Evolutionary conservation across 2,329 filamentous ascomycete species (phyloP).

Genomic region (Aspergillus ibericus): DNA sequence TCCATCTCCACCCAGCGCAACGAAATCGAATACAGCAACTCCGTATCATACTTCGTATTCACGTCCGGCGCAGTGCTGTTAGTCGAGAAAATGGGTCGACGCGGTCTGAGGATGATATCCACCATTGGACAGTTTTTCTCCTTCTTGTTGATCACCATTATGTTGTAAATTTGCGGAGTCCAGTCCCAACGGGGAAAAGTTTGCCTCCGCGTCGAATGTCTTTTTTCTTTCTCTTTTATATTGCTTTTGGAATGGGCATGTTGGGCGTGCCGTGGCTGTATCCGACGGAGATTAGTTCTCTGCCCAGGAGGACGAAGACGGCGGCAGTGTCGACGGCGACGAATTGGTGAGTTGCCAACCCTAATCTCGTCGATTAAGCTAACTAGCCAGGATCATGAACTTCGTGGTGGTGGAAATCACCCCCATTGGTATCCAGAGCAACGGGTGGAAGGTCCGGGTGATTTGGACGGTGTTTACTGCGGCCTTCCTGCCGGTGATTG

Average conservation of each 20-base stretch:
- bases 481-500: conserved; percentile 50
- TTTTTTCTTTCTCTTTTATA: conserved; percentile 56
- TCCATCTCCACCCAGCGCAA: conserved; percentile 46
- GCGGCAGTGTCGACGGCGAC: conserved; percentile 50
- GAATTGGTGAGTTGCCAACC: conserved; percentile 45
- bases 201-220: conserved; percentile 40
- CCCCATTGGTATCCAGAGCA: conserved; percentile 44
- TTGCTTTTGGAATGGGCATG: conserved; percentile 52
- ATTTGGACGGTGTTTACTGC: conserved; percentile 49
- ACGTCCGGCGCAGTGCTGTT: conserved; percentile 48
- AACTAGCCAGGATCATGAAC: conserved; percentile 21
- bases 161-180: conserved; percentile 44
- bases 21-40: conserved; percentile 53
- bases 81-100: conserved; percentile 54
- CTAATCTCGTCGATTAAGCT: conserved; percentile 11
- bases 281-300: conserved; percentile 48
- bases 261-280: conserved; percentile 42
- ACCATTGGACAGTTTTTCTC: conserved; percentile 53
- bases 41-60: conserved; percentile 51
- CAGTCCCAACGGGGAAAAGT: not conserved
- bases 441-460: conserved; percentile 47
- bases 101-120: conserved; percentile 59
- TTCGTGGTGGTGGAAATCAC: conserved; percentile 46
- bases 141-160: conserved; percentile 53
- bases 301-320: conserved; percentile 50